These are phyloP conservation scores for Epichloe sylvatica DNA, from an alignment of 2,329 filamentous ascomycete species.

Conservation along the genomic window DNA sequence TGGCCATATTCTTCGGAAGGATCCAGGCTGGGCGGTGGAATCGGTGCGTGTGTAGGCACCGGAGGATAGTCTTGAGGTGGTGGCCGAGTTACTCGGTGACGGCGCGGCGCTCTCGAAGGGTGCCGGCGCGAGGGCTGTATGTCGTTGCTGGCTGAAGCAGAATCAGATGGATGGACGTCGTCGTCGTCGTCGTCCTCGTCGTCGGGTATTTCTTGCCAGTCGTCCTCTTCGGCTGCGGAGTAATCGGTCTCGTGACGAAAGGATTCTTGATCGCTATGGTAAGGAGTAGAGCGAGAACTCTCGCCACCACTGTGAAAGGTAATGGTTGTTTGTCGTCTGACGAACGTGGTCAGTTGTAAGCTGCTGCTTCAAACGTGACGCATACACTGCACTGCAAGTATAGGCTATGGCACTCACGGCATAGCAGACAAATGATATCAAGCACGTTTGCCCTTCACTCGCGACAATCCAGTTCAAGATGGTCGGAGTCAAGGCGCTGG, in stretches of 20 bases:
- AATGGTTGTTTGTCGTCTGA: constrained; percentile 15
- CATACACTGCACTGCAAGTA: neutral
- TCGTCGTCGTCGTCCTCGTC: constrained; percentile 29
- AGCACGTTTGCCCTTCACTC: constrained; percentile 26
- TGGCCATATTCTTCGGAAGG: constrained; percentile 46
- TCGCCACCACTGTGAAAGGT: constrained; percentile 16
- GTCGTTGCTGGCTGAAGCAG: constrained; percentile 35
- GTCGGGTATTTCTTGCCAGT: constrained; percentile 21
- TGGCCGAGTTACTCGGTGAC: constrained; percentile 19
- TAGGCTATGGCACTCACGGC: constrained; percentile 24
- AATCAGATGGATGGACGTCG: constrained; percentile 44
- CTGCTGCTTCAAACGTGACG: constrained; percentile 5
- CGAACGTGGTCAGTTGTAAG: constrained; percentile 15
- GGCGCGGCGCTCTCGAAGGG: constrained; percentile 14
- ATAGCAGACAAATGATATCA: constrained; percentile 24
- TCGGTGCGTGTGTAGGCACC: constrained; percentile 24
- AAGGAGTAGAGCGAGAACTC: constrained; percentile 20
- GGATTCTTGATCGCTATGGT: constrained; percentile 26
- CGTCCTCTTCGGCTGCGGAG: constrained; percentile 24
- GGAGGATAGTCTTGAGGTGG: constrained; percentile 26
- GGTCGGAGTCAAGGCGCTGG: constrained; percentile 30
- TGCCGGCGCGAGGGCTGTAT: constrained; percentile 11
- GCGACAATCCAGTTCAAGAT: constrained; percentile 30
- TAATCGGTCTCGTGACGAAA: constrained; percentile 19
- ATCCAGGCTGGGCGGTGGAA: constrained; percentile 48